Evolutionary conservation across 345 rosid genomes (phyloP), one percentile per base, ranked within the genome.

Genomic region (Gossypium ekmanianum): DNA sequence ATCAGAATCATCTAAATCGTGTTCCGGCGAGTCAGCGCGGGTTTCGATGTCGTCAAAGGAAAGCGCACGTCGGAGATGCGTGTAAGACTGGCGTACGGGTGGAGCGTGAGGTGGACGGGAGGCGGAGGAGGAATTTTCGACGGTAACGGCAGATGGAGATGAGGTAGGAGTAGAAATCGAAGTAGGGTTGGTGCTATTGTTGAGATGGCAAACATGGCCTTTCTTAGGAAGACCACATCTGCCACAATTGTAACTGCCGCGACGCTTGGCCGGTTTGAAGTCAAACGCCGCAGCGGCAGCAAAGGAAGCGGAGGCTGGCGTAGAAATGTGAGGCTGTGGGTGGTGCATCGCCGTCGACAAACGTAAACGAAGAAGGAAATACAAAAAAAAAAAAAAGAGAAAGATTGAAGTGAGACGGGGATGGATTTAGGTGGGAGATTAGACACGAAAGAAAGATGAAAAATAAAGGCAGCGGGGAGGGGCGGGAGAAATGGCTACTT

Each of bases 141-240:
- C 11, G 2, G 80, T 43, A 1, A 70, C 26, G 26, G 81, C 52
- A 20, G 81, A n/a, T 8, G 87, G 77, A 68, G 86, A 39, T 9
- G 88, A 70, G 68, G 85, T 51, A 5, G 83, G 2, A 71, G 81
- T 7, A 3, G 58, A 14, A 13, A 66, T 61, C 27, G 88, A 76
- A 11, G 85, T 56, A 7, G 82, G 75, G 34, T 57, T 55, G 41
- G 61, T 64, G 34, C 77, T 9, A 47, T 17, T 58, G 39, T 24
- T 54, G 48, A 85, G 7, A 67, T 80, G 80, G 76, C 99, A 96
- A 67, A 74, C 67, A 75, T 96, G 99, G 77, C 99, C 98, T 61
- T 89, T 96, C 81, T 96, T 96, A 61, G 98, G 99, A 43, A 84
- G 97, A 17, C 99, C 99, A 34, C 99, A 96, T n/a, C 97, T 86